Conservation (phyloP, 495 filamentous ascomycete genomes). For the Penicillium simplicissimum region DNA sequence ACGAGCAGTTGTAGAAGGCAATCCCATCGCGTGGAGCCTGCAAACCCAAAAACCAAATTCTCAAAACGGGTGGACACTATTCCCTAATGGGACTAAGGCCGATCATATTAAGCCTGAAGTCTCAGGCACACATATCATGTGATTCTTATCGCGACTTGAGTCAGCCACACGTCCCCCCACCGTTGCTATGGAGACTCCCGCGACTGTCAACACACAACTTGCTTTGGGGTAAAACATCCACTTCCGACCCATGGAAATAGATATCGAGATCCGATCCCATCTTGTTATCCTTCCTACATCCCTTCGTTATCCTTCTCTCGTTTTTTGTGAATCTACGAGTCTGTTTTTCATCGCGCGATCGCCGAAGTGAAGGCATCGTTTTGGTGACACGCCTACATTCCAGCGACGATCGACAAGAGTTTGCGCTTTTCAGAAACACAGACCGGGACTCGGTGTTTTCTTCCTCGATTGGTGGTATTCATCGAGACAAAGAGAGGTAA, state of each 20-base stretch:
- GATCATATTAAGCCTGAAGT: constrained; percentile 28
- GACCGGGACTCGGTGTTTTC: constrained; percentile 22
- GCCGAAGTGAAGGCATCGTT: constrained; percentile 11
- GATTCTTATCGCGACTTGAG: constrained; percentile 16
- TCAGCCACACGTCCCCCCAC: constrained; percentile 16
- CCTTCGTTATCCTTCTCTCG: constrained; percentile 31
- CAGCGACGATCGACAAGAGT: constrained; percentile 38
- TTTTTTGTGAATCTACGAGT: constrained; percentile 3
- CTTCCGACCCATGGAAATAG: constrained; percentile 32
- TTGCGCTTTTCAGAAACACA: constrained; percentile 17
- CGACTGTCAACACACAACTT: constrained; percentile 36
- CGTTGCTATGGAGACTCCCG: constrained; percentile 46
- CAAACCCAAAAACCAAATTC: constrained; percentile 28
- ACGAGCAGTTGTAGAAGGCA: background rate
- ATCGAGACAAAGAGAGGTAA: constrained; percentile 24
- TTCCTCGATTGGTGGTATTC: constrained; percentile 22
- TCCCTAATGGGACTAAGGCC: constrained; percentile 28
- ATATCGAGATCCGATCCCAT: constrained; percentile 31
- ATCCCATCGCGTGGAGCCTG: background rate
- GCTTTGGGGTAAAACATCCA: constrained; percentile 31
- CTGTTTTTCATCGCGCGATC: constrained; percentile 6
- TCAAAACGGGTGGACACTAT: constrained; percentile 26
- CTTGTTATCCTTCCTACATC: constrained; percentile 27
- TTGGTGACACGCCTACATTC: constrained; percentile 33
- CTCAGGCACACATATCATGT: constrained; percentile 24